Evolutionary conservation across 495 filamentous ascomycete genomes (phyloP).

Genomic region (Parathielavia hyrcaniae): DNA sequence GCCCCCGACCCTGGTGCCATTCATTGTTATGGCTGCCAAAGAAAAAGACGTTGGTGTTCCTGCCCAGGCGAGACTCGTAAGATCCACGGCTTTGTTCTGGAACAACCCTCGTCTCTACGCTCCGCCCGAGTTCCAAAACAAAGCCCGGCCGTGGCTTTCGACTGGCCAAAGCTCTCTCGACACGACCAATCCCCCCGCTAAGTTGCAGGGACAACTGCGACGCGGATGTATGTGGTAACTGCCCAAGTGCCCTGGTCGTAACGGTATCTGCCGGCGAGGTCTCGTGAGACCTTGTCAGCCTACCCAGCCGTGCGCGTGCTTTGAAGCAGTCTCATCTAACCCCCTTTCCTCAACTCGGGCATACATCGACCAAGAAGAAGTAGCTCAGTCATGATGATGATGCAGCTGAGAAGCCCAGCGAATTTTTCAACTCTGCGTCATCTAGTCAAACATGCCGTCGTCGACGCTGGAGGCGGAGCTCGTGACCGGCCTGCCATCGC

Average conservation of each 20-base stretch:
- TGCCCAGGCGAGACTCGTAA: too few relatives aligned
- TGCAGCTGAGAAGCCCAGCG: neutral
- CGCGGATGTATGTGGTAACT: too few relatives aligned
- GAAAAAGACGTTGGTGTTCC: too few relatives aligned
- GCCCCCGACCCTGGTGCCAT: too few relatives aligned
- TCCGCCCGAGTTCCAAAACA: too few relatives aligned
- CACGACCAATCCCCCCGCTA: too few relatives aligned
- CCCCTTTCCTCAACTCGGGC: neutral
- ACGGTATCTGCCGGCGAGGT: too few relatives aligned
- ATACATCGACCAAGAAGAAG: neutral
- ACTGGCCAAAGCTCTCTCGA: too few relatives aligned
- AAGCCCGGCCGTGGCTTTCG: too few relatives aligned
- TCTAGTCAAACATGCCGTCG: neutral
- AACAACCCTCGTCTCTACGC: neutral
- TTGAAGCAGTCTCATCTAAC: neutral
- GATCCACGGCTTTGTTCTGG: neutral
- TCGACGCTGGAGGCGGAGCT: neutral
- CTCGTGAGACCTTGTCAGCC: neutral
- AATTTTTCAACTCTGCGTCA: conserved; percentile 13
- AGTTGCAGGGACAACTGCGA: too few relatives aligned
- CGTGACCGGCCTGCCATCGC: conserved; percentile 5
- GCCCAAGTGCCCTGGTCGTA: too few relatives aligned
- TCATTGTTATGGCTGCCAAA: too few relatives aligned
- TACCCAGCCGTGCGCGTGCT: neutral
- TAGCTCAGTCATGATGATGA: neutral